phyloP scores from a whole-genome alignment of 2,329 filamentous ascomycete species.

The Biscogniauxia sp. region DNA sequence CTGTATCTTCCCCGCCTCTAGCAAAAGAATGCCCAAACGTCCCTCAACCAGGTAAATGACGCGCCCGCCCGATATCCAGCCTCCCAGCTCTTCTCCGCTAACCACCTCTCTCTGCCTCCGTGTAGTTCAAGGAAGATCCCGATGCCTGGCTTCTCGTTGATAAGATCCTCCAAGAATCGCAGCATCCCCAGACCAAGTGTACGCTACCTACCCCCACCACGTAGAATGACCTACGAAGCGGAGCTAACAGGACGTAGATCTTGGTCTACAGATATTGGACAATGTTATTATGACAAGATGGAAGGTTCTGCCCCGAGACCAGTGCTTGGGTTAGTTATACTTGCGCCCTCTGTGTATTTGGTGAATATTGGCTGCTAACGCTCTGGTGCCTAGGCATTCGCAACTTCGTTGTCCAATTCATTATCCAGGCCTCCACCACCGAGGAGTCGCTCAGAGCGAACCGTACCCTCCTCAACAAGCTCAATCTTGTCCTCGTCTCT shows the following conservation, averaged over 20 bases:
- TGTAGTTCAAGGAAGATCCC: slow-evolving; percentile 95
- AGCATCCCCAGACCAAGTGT: slow-evolving; percentile 97
- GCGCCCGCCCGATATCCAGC: slow-evolving; percentile 14
- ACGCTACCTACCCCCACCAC: slow-evolving; percentile 36
- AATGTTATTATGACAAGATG: slow-evolving; percentile 98
- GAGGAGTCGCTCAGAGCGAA: slow-evolving; percentile 84
- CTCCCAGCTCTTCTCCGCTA: slow-evolving; percentile 20
- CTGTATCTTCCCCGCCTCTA: slow-evolving; percentile 43
- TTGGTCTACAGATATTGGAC: slow-evolving; percentile 94
- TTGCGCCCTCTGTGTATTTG: neutral
- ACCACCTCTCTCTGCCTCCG: slow-evolving; percentile 19
- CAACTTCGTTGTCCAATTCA: slow-evolving; percentile 98
- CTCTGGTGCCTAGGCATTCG: slow-evolving; percentile 76
- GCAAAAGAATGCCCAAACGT: slow-evolving; percentile 95
- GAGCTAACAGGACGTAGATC: slow-evolving; percentile 54
- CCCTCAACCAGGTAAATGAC: slow-evolving; percentile 79
- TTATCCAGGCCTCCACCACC: slow-evolving; percentile 87
- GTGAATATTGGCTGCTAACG: slow-evolving; percentile 14
- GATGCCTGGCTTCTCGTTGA: slow-evolving; percentile 98
- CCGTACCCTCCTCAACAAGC: slow-evolving; percentile 92
- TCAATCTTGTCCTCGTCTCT: slow-evolving; percentile 95
- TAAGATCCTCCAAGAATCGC: slow-evolving; percentile 90
- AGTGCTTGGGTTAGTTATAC: slow-evolving; percentile 75
- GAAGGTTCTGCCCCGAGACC: slow-evolving; percentile 95
- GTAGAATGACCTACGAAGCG: neutral